Base-by-base conservation (phyloP, 2,329 filamentous ascomycete genomes). In the Botrytis fragariae region DNA sequence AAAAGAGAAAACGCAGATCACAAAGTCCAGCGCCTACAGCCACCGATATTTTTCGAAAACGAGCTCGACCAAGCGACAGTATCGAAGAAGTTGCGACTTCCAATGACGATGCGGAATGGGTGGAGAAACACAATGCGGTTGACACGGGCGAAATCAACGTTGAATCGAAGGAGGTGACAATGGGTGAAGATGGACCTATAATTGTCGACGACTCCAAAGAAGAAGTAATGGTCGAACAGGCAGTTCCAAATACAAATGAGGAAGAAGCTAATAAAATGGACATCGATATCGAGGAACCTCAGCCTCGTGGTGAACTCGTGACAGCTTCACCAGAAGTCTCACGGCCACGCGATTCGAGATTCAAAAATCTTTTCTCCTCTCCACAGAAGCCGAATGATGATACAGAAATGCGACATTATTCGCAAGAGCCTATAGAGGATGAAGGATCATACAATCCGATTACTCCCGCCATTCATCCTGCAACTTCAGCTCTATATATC, bases 401-500 rank as follows among this genome's bases (percentile, higher is more conserved):
- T 32, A 75, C 72, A 48, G 70, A 73, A 29, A 69, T 62, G 39
- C 67, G 72, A 64, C 77, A 72, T 22, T 74, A 77, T 35, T 72
- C 73, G 18, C 70, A 45, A 63, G 72, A 74, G 22, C 62, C 75
- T 61, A 32, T 63, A 7, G 71, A 61, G 29, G 72, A 76, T 59
- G 54, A 67, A 59, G 75, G 81, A 67, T 73, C 75, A 60, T 80
- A 81, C 69, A 76, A 78, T 61, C 72, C 73, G 32, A 82, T 87
- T 25, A 80, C 83, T 39, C 90, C 91, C 10, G 87, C 93, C 0
- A 83, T 91, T 51, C 93, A 96, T 81, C 87, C 89, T 35, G 90
- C 92, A 8, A 95, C 94, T 4, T 83, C 89, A 45, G 91, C 93
- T 25, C 85, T 98, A 64, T 98, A 98, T 83, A 96, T 98, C 78